Conservation (phyloP, 2,329 filamentous ascomycete species). For the Clarireedia hainanense region DNA sequence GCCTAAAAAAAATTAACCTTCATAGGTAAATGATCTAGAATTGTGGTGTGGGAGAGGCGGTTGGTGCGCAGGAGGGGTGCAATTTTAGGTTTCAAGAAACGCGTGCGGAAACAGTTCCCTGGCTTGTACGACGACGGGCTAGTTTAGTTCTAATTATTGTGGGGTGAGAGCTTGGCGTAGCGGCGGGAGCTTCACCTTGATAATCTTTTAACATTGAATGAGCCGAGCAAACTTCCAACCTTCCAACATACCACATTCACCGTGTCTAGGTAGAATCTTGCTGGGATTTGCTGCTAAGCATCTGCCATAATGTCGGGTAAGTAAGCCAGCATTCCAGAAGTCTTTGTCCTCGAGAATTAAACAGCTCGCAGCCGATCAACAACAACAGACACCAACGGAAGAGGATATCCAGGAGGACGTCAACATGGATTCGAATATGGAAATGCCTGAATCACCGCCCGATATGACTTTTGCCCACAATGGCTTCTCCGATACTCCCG, state of each 20-base stretch:
- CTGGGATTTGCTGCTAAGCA: not conserved
- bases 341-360: not conserved
- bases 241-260: not conserved
- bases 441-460: slow-evolving; percentile 24
- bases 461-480: slow-evolving; percentile 6
- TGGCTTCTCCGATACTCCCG: not conserved
- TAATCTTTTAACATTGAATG: no score
- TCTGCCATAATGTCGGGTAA: slow-evolving; percentile 6
- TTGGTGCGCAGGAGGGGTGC: not conserved
- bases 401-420: slow-evolving; percentile 3
- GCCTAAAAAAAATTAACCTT: no score
- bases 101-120: no score
- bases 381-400: not conserved
- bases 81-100: not conserved
- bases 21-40: no score
- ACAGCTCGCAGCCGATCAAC: not conserved
- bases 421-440: slow-evolving; percentile 16
- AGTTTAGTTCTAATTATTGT: not conserved
- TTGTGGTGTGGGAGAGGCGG: not conserved
- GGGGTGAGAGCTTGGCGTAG: not conserved
- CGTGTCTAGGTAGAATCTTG: not conserved
- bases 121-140: not conserved
- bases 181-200: not conserved
- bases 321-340: not conserved
- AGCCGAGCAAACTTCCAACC: not conserved